Evolutionary conservation across 768 basidiomycete species (phyloP), one percentile per base, ranked within the genome.

Genomic region (Trametes elegans): DNA sequence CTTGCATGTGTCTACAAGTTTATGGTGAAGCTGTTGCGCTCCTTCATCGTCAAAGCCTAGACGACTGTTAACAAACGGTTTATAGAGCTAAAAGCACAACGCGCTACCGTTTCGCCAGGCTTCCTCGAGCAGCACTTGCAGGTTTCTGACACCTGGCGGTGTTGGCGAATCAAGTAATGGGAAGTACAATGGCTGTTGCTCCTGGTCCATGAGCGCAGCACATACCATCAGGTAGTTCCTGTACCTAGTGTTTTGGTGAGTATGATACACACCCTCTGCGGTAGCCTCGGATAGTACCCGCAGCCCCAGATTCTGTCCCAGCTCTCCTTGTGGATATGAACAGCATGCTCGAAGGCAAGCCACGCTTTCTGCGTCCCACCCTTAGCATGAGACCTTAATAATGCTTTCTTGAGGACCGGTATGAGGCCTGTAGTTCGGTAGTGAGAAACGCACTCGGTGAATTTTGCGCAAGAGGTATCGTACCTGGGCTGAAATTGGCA

Each of bases 141-240:
- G 65, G 62, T 88, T 85, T 16, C 83, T 74, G 16, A 96, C 77
- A 18, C 90, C 76, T 2, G 93, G 93, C 1, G 79, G 70, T 9
- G 71, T 70, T 4, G 81, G 79, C n/a, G 70, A 59, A 47, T 83
- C 80, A 3, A 93, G 73, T 16, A 85, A 71, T 2, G 79, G 71
- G 52, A 79, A 79, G 68, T 93, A 93, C 51, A 77, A 51, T 1
- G 80, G 79, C 64, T 89, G 87, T 11, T 68, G 52, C 48, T 69
- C 69, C 65, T 93, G 91, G 44, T 76, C 78, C 79, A 89, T 83
- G 19, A 93, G 77, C 5, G 81, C 78, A 3, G 84, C 74, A 65
- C 89, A 92, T 8, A 79, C 74, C 85, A 93, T 93, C 59, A 90
- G 61, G 62, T 87, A 93, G 66, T 91, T 93, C 19, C 89, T 85